A percentile compares a stretch with the other conserved stretches of the same genome.
These are phyloP conservation scores for Fusarium sublunatum DNA, from an alignment of 2,329 filamentous ascomycete species.

Conservation along the genomic window DNA sequence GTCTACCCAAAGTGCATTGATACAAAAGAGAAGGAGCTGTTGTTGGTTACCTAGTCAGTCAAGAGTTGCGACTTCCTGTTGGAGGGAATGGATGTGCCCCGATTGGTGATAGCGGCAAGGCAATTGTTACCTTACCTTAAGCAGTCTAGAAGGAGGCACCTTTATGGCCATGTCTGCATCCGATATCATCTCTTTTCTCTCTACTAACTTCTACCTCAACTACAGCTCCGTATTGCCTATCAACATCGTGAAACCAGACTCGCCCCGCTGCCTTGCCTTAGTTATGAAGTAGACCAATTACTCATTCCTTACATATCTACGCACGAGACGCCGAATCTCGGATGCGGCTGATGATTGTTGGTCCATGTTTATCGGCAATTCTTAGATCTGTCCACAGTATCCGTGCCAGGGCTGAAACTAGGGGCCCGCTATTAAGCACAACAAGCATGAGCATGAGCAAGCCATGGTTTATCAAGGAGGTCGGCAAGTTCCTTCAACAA, in stretches of 20 bases:
- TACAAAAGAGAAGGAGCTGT: neutral
- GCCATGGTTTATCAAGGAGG: constrained; percentile 13
- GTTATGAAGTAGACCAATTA: constrained; percentile 8
- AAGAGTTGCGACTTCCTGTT: constrained; percentile 8
- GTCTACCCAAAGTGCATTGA: neutral
- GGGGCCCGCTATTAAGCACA: constrained; percentile 24
- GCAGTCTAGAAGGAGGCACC: constrained; percentile 14
- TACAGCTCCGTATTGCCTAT: constrained; percentile 6
- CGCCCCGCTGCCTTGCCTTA: constrained; percentile 1
- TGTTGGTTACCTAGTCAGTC: neutral
- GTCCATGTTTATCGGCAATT: constrained; percentile 4
- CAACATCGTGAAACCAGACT: constrained; percentile 16
- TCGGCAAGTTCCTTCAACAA: constrained; percentile 10
- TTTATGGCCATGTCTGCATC: constrained; percentile 17
- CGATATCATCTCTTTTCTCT: constrained; percentile 18
- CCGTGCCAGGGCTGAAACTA: constrained; percentile 11
- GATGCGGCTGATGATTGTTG: constrained; percentile 16
- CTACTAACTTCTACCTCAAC: neutral
- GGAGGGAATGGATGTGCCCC: constrained; percentile 16
- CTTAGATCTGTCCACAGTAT: neutral
- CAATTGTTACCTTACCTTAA: neutral
- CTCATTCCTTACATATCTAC: constrained; percentile 12
- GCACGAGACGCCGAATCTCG: neutral
- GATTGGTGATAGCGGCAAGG: constrained; percentile 8
- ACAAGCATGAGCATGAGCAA: constrained; percentile 7